Evolutionary conservation across 805 yeast genomes (phyloP), one percentile per base, ranked within the genome.

Genomic region (Yarrowia sp.): DNA sequence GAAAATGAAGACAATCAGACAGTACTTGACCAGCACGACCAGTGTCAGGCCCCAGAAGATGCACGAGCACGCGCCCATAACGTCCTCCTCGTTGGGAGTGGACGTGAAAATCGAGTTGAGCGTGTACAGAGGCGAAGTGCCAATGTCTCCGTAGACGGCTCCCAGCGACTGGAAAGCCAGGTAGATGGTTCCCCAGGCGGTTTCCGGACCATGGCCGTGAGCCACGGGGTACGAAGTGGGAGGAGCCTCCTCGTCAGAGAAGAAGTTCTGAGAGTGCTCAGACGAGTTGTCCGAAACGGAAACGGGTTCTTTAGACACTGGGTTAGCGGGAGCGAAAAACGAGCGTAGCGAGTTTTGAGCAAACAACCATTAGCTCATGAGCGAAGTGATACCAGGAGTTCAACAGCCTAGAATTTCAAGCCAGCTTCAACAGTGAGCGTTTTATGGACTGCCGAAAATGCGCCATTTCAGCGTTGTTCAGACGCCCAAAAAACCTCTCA

Each of bases 41-140:
- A 83, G 66, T 1, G 84, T 78, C 68, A 84, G 81, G 1, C 81
- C 63, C 79, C 84, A 84, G 66, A 84, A 82, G 27, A 84, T 77
- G 41, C 61, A 55, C 27, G 61, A 55, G 9, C 61, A 55, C 2
- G 61, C 61, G 13, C 61, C 61, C 46, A 55, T 27, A 10, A 39
- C n/a, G 10, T 55, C 61, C 2, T 18, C 27, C 29, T 38, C 47
- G 2, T 13, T 2, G 3, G 61, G 61, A 27, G 46, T 39, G n/a
- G 18, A 8, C 10, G 47, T 4, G 10, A 55, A 55, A 1, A 55
- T 19, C 10, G 61, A 55, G 22, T 55, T 55, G 2, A 55, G 35
- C 6, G 61, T 55, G 12, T 55, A 55, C 36, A 55, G 38, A 9
- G 61, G 61, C 1, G 61, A 55, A 12, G 61, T 55, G 8, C 47